Percentiles rank a stretch among this genome's conserved stretches.
These are phyloP conservation scores for Cercospora beticola DNA, from an alignment of 2,329 filamentous ascomycete genomes.

Conservation along the genomic window DNA sequence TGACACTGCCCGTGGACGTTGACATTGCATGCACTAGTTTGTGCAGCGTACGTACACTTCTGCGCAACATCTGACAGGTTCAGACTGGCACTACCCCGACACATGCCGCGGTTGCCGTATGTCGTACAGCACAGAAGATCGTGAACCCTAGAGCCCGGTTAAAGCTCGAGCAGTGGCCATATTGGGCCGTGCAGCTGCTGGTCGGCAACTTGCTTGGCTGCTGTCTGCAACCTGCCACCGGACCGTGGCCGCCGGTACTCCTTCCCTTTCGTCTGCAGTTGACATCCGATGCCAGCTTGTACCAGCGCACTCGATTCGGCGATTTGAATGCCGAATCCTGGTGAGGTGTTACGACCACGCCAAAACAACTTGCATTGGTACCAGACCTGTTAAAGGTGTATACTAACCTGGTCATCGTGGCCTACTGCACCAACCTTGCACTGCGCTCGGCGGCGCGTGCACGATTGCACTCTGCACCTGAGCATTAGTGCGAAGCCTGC, in stretches of 20 bases:
- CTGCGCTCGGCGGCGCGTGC: not conserved
- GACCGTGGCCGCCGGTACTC: not conserved
- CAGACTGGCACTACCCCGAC: not conserved
- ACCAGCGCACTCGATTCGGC: not conserved
- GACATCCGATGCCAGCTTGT: not conserved
- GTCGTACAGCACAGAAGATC: slow-evolving; percentile 4
- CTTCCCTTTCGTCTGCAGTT: not conserved
- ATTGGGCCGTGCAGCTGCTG: not conserved
- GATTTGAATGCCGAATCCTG: not conserved
- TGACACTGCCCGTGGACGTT: not conserved
- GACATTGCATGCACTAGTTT: not conserved
- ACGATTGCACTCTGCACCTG: slow-evolving; percentile 11
- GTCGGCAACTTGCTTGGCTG: not conserved
- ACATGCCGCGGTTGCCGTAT: slow-evolving; percentile 3
- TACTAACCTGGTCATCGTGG: not conserved
- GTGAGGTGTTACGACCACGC: not conserved
- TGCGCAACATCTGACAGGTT: not conserved
- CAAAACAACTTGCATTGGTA: not conserved
- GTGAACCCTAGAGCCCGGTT: slow-evolving; percentile 17
- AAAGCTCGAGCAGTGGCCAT: slow-evolving; percentile 13
- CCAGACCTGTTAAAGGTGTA: not conserved
- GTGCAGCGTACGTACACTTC: not conserved
- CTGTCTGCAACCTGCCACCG: not conserved
- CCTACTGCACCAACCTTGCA: not conserved
- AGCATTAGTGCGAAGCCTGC: slow-evolving; percentile 18